Percentiles rank a stretch among this genome's conserved stretches.
phyloP scores from a whole-genome alignment of 2,329 filamentous ascomycete species.

The Fusarium nygamai region DNA sequence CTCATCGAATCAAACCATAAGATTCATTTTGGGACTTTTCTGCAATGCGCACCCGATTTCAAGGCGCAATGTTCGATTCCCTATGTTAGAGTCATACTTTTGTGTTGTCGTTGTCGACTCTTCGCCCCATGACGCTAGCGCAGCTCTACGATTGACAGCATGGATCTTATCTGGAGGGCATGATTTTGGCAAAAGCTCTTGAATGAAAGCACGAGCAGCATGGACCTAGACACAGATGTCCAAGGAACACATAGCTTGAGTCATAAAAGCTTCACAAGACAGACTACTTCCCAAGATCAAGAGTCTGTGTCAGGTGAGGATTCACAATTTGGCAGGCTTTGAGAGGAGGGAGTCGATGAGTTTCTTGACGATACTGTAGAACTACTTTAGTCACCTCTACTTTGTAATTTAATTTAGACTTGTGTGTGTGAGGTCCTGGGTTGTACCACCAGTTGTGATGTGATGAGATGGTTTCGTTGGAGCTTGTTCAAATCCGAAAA shows the following conservation, averaged over 20 bases:
- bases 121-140: too few species aligned
- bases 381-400: fast-evolving
- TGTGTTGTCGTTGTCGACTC: fast-evolving
- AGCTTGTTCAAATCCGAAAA: too few species aligned
- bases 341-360: too few species aligned
- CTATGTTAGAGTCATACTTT: fast-evolving
- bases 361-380: fast-evolving
- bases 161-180: neutral
- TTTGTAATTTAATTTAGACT: neutral
- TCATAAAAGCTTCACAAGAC: neutral
- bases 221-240: fast-evolving
- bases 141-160: too few species aligned
- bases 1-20: fast-evolving
- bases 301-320: fast-evolving
- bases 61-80: fast-evolving
- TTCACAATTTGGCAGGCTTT: fast-evolving
- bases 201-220: fast-evolving
- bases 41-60: fast-evolving
- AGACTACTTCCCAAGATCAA: too few species aligned
- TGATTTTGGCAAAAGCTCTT: fast-evolving
- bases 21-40: too few species aligned
- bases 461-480: fast-evolving
- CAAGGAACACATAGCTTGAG: fast-evolving
- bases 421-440: neutral
- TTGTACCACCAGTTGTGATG: too few species aligned